Evolutionary conservation across 2,329 filamentous ascomycete species (phyloP).

Genomic region (Coniochaeta sp.): DNA sequence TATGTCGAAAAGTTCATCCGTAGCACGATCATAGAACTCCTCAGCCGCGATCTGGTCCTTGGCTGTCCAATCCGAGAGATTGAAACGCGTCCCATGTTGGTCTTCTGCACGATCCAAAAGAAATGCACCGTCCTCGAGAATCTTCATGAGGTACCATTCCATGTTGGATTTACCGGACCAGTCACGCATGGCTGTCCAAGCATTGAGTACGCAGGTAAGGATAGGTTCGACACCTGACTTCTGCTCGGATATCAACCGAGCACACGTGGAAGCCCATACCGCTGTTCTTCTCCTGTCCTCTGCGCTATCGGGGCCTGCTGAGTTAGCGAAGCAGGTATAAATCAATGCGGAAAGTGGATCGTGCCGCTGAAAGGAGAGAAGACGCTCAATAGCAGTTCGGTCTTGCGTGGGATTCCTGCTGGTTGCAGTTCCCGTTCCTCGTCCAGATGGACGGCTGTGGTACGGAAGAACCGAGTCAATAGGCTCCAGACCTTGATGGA

Average conservation of each 20-base stretch:
- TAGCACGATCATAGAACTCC: conserved; percentile 79
- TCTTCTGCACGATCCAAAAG: conserved; percentile 80
- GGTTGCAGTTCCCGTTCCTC: conserved; percentile 25
- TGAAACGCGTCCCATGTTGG: conserved; percentile 62
- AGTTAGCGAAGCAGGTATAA: conserved; percentile 84
- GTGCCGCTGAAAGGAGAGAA: conserved; percentile 82
- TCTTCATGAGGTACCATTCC: conserved; percentile 92
- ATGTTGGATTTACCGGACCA: conserved; percentile 87
- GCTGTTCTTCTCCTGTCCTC: conserved; percentile 75
- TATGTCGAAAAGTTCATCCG: conserved; percentile 74
- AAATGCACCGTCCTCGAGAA: conserved; percentile 87
- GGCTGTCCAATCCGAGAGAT: conserved; percentile 64
- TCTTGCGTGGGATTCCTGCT: conserved; percentile 21
- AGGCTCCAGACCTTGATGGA: conserved; percentile 71
- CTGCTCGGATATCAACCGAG: conserved; percentile 70
- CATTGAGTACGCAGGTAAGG: conserved; percentile 75
- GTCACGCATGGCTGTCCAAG: conserved; percentile 78
- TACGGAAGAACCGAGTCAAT: conserved; percentile 77
- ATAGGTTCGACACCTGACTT: conserved; percentile 74
- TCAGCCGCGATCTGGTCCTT: conserved; percentile 78
- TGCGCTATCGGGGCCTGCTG: conserved; percentile 69
- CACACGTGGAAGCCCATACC: conserved; percentile 83
- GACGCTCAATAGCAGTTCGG: conserved; percentile 66
- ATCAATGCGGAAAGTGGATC: conserved; percentile 79
- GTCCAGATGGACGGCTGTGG: conserved; percentile 43